A percentile compares a stretch with the other conserved stretches of the same genome.
phyloP scores from a whole-genome alignment of 139 green algal genomes.

The Ettlia oleoabundans region DNA sequence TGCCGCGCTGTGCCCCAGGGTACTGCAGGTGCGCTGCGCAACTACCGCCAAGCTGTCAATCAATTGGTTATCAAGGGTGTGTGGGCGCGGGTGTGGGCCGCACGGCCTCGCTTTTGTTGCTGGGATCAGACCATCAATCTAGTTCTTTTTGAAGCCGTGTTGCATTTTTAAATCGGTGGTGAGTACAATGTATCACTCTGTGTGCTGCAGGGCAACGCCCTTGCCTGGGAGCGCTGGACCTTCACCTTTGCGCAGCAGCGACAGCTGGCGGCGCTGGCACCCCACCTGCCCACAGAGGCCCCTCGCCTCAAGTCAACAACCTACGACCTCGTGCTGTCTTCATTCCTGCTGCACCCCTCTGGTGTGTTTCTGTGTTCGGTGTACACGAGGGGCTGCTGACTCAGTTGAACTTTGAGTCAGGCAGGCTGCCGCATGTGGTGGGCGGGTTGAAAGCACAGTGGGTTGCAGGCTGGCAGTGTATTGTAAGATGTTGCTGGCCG shows the following conservation, averaged over 20 bases:
- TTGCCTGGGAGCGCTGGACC: conserved; percentile 80
- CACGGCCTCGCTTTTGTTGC: too few species aligned
- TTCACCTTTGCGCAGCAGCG: conserved; percentile 74
- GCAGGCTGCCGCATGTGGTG: not conserved
- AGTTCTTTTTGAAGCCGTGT: too few species aligned
- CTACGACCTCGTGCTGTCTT: conserved; percentile 88
- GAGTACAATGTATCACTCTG: not conserved
- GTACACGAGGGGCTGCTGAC: not conserved
- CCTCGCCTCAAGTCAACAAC: conserved; percentile 65
- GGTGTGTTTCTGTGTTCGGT: not conserved
- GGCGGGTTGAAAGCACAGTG: not conserved
- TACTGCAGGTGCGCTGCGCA: conserved; percentile 54
- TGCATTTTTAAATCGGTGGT: too few species aligned
- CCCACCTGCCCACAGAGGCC: conserved; percentile 73
- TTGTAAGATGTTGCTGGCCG: too few species aligned
- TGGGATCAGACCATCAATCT: too few species aligned
- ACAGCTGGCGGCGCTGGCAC: conserved; percentile 80
- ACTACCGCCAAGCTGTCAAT: not conserved
- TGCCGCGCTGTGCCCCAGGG: conserved; percentile 57
- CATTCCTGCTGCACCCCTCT: conserved; percentile 53
- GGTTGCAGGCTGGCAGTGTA: too few species aligned
- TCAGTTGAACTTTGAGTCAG: too few species aligned
- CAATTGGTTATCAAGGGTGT: too few species aligned
- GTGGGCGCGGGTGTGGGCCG: too few species aligned
- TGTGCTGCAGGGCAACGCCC: conserved; percentile 32